phyloP scores from a whole-genome alignment of 345 rosid species.

The Acer campestre region DNA sequence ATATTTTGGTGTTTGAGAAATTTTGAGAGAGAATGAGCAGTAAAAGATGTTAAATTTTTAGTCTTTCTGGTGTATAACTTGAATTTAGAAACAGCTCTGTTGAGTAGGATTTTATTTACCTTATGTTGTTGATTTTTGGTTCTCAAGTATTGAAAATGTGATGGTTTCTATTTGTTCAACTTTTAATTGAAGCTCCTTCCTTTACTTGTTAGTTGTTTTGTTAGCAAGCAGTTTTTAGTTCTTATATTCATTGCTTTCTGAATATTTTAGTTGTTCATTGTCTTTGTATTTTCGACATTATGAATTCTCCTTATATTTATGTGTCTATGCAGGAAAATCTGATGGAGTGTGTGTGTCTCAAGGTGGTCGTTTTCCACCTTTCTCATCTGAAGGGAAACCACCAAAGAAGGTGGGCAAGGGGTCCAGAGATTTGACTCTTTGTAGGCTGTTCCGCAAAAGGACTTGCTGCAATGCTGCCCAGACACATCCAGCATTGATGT shows the following conservation, averaged over 20 bases:
- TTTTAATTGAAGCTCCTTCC: background rate
- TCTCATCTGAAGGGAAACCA: slow-evolving; percentile 71
- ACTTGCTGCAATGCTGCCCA: slow-evolving; percentile 88
- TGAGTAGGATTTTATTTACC: background rate
- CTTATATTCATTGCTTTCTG: background rate
- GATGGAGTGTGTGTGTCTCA: slow-evolving; percentile 72
- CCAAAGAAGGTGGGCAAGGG: slow-evolving; percentile 72
- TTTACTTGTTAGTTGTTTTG: background rate
- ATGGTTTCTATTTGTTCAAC: background rate
- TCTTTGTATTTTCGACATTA: background rate
- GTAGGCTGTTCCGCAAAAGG: slow-evolving; percentile 77
- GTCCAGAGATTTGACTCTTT: slow-evolving; percentile 73
- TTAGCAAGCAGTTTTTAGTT: no score
- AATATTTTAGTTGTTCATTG: background rate
- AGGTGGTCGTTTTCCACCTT: slow-evolving; percentile 85
- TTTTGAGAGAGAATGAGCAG: background rate
- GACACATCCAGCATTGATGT: slow-evolving; percentile 81
- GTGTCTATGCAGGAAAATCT: slow-evolving; percentile 39
- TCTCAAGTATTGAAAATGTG: background rate
- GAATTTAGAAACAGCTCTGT: background rate
- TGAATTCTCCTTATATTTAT: background rate
- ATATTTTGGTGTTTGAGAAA: background rate
- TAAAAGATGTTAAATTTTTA: background rate
- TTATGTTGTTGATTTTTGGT: background rate
- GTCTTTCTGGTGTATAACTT: background rate